phyloP scores from a whole-genome alignment of 805 yeast species.

The Spathaspora sp. region DNA sequence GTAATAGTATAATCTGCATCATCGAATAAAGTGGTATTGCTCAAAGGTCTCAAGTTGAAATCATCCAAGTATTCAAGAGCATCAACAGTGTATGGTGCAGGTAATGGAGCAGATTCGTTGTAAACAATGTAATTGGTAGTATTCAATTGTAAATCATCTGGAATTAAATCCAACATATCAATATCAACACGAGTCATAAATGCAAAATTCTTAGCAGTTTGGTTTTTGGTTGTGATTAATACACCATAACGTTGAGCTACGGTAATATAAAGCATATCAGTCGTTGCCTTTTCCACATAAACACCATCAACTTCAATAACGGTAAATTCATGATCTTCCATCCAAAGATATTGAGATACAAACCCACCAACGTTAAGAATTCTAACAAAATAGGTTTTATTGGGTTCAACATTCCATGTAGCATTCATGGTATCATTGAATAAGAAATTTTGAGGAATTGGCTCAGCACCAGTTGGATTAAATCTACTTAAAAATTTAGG shows the following conservation, averaged over 20 bases:
- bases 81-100: slow-evolving; percentile 20
- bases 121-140: slow-evolving; percentile 57
- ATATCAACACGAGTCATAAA: slow-evolving; percentile 61
- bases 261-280: slow-evolving; percentile 57
- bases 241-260: slow-evolving; percentile 84
- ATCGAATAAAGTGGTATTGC: slow-evolving; percentile 45
- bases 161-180: slow-evolving; percentile 68
- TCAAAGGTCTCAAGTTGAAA: slow-evolving; percentile 64
- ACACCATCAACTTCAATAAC: slow-evolving; percentile 47
- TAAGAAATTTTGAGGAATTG: slow-evolving; percentile 64
- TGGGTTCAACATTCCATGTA: slow-evolving; percentile 52
- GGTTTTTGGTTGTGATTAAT: slow-evolving; percentile 52
- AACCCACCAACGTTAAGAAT: slow-evolving; percentile 67
- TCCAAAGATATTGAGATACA: slow-evolving; percentile 54
- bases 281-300: slow-evolving; percentile 53
- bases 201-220: slow-evolving; percentile 47
- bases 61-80: slow-evolving; percentile 59
- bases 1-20: slow-evolving; percentile 62
- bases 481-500: slow-evolving; percentile 54
- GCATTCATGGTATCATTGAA: slow-evolving; percentile 63
- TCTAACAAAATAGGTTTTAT: slow-evolving; percentile 61
- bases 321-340: slow-evolving; percentile 39
- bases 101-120: slow-evolving; percentile 24
- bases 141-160: slow-evolving; percentile 49
- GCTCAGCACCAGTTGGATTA: slow-evolving; percentile 85